Evolutionary conservation across 768 basidiomycete genomes (phyloP).

Genomic region (Neoboletus brunneissimus): DNA sequence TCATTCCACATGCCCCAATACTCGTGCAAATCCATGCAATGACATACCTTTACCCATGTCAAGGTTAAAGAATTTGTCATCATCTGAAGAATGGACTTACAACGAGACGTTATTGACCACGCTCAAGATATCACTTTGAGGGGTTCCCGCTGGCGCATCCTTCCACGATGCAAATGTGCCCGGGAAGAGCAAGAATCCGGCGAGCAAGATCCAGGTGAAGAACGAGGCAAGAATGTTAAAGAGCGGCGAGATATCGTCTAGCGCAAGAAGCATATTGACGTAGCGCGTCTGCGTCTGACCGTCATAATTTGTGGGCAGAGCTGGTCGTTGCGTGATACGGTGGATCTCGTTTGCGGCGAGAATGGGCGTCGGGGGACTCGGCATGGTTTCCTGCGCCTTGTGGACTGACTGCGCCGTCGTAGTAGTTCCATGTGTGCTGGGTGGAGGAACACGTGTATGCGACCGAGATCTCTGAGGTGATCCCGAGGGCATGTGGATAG

Average conservation of each 20-base stretch:
- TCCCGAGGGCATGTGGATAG: conserved; percentile 6
- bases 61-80: conserved; percentile 2
- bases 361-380: background rate
- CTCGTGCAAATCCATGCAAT: conserved; percentile 55
- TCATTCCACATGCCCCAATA: conserved; percentile 52
- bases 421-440: background rate
- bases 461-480: conserved; percentile 20
- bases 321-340: conserved; percentile 20
- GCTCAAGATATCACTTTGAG: conserved; percentile 34
- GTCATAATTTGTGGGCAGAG: conserved; percentile 22
- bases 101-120: conserved; percentile 44
- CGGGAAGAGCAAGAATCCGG: conserved; percentile 61
- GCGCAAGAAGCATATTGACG: conserved; percentile 59
- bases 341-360: conserved; percentile 17
- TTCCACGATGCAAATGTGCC: conserved; percentile 54
- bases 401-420: background rate
- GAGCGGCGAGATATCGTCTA: conserved; percentile 51
- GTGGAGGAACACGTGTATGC: conserved; percentile 9
- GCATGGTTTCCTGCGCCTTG: conserved; percentile 1
- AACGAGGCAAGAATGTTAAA: conserved; percentile 53
- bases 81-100: conserved; percentile 31
- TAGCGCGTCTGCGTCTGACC: conserved; percentile 43
- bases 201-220: conserved; percentile 62
- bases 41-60: conserved; percentile 39
- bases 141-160: conserved; percentile 21